A percentile compares a stretch with the other conserved stretches of the same genome.
Evolutionary conservation across 225 moss, liverwort and hornwort genomes (phyloP).

Genomic region (Pseudoscleropodium purum): DNA sequence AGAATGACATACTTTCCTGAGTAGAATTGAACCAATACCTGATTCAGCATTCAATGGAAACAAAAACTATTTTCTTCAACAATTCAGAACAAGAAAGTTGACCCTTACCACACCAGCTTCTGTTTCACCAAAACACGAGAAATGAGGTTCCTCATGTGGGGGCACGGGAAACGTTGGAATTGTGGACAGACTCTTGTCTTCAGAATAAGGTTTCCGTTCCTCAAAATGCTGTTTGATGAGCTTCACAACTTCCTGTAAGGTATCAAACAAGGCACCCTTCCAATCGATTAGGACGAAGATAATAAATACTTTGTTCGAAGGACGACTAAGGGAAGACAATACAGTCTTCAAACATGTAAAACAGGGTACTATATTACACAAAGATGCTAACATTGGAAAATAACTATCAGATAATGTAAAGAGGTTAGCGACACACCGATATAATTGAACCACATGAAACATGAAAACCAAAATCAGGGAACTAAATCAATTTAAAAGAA

Average conservation of each 20-base stretch:
- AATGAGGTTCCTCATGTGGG: conserved; percentile 76
- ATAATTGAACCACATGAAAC: not conserved
- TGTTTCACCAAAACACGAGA: conserved; percentile 89
- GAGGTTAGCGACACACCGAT: not conserved
- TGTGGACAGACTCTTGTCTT: conserved; percentile 13
- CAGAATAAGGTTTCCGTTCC: conserved; percentile 38
- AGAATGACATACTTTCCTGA: not conserved
- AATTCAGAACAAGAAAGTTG: not conserved
- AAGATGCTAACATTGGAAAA: not conserved
- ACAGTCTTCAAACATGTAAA: not conserved
- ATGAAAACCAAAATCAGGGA: not conserved
- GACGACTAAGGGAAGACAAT: not conserved
- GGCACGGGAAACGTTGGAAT: conserved; percentile 71
- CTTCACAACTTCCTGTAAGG: conserved; percentile 64
- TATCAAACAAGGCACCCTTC: not conserved
- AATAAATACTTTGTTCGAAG: not conserved
- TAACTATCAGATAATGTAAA: not conserved
- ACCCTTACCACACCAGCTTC: conserved; percentile 83
- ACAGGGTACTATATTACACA: not conserved
- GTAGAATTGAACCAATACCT: not conserved
- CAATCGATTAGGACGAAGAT: not conserved
- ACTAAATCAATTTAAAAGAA: not conserved
- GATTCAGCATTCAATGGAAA: not conserved
- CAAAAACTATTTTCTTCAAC: not conserved
- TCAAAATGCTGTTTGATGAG: conserved; percentile 83